A percentile compares a stretch with the other conserved stretches of the same genome.
These are phyloP conservation scores for Neurospora crassa DNA, from an alignment of 2,329 filamentous ascomycete species.

Conservation along the genomic window DNA sequence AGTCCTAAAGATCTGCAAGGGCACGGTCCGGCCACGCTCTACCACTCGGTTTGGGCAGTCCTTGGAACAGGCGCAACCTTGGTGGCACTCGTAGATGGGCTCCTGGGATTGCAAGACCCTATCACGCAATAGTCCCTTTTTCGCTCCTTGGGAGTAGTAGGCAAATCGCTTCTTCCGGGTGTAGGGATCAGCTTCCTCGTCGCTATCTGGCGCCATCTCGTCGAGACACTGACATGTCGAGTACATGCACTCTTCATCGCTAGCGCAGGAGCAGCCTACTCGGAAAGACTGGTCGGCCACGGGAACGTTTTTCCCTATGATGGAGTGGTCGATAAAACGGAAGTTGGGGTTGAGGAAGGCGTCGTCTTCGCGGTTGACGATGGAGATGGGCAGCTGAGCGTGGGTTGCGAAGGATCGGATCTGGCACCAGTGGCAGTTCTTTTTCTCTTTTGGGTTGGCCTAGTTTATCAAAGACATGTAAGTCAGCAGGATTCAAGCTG, in stretches of 20 bases:
- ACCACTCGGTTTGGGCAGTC: constrained; percentile 68
- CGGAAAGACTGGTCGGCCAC: constrained; percentile 52
- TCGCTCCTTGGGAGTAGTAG: constrained; percentile 49
- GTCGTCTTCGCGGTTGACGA: constrained; percentile 54
- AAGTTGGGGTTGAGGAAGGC: constrained; percentile 50
- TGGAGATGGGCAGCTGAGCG: constrained; percentile 41
- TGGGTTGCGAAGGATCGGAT: constrained; percentile 44
- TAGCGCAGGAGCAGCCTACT: constrained; percentile 57
- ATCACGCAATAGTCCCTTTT: constrained; percentile 42
- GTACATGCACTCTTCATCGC: constrained; percentile 57
- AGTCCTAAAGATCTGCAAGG: constrained; percentile 70
- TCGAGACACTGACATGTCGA: constrained; percentile 56
- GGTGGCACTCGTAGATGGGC: constrained; percentile 75
- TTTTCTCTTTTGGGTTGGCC: constrained; percentile 27
- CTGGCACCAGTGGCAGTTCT: constrained; percentile 52
- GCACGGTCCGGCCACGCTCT: constrained; percentile 59
- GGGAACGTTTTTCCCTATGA: constrained; percentile 50
- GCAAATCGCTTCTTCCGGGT: constrained; percentile 39
- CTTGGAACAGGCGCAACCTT: constrained; percentile 53
- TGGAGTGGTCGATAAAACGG: constrained; percentile 54
- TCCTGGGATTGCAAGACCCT: constrained; percentile 42
- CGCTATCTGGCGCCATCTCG: constrained; percentile 46
- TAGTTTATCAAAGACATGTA: constrained; percentile 1
- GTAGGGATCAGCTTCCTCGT: constrained; percentile 38
- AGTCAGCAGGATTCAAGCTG: background rate